Evolutionary conservation across 164 flowering plant species (phyloP).

Genomic region (Houttuynia cordata): DNA sequence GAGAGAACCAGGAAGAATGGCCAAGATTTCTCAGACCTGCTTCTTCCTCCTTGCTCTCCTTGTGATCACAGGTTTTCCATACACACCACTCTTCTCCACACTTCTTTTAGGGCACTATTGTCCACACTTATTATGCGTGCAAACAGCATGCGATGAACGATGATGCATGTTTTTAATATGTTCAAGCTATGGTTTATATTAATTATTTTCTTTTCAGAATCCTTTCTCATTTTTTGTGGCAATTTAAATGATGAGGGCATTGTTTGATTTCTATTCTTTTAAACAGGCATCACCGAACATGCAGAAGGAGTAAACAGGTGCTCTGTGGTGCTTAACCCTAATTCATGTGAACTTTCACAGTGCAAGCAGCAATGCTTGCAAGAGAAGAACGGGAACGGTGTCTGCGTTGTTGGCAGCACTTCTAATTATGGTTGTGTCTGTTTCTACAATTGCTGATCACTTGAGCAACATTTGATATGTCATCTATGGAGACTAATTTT

Average conservation of each 20-base stretch:
- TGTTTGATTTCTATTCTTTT: not conserved
- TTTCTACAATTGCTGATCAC: conserved; percentile 6
- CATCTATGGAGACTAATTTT: too few relatives aligned
- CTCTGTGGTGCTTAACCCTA: conserved; percentile 2
- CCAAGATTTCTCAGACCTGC: not conserved
- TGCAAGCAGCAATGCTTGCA: conserved; percentile 10
- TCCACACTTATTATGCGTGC: too few relatives aligned
- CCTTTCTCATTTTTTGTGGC: too few relatives aligned
- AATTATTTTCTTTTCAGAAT: too few relatives aligned
- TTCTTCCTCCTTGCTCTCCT: not conserved
- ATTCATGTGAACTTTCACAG: conserved; percentile 4
- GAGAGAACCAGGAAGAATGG: not conserved
- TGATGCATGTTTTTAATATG: too few relatives aligned
- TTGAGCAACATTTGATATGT: too few relatives aligned
- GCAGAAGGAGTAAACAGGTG: conserved; percentile 2
- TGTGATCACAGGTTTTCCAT: not conserved
- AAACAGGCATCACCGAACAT: not conserved
- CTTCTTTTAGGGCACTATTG: too few relatives aligned
- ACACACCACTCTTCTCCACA: not conserved
- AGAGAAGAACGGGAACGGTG: conserved; percentile 10
- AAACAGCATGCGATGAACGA: too few relatives aligned
- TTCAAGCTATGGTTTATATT: too few relatives aligned
- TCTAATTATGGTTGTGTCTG: conserved; percentile 2
- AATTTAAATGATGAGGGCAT: too few relatives aligned
- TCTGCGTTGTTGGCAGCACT: not conserved